phyloP scores from a whole-genome alignment of 2,329 filamentous ascomycete species.

The Colletotrichum sp. region DNA sequence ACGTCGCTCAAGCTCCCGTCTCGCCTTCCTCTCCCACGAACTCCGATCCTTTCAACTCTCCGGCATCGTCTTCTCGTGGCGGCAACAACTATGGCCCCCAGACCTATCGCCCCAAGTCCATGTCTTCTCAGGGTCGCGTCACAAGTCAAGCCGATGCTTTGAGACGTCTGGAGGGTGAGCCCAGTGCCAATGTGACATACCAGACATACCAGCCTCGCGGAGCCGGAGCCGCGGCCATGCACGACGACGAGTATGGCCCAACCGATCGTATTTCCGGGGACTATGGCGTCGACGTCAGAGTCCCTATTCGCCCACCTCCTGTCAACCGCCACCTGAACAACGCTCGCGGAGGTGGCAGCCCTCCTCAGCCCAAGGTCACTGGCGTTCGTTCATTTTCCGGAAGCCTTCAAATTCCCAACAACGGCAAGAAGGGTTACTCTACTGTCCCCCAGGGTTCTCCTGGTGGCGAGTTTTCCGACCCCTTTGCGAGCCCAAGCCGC shows the following conservation, averaged over 20 bases:
- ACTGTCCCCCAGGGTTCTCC: not conserved
- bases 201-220: constrained; percentile 9
- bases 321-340: constrained; percentile 15
- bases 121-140: not conserved
- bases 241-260: not conserved
- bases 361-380: not conserved
- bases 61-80: constrained; percentile 7
- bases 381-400: constrained; percentile 4
- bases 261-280: not conserved
- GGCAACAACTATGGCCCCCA: not conserved
- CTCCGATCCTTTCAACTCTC: constrained; percentile 4
- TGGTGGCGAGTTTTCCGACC: not conserved
- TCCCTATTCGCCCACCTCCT: not conserved
- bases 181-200: not conserved
- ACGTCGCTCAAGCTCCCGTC: constrained; percentile 8
- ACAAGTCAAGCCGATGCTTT: constrained; percentile 10
- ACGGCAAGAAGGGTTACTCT: constrained; percentile 1
- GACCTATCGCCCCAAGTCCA: constrained; percentile 18
- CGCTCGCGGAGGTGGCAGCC: not conserved
- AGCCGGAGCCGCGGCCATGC: not conserved
- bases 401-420: not conserved
- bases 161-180: constrained; percentile 14
- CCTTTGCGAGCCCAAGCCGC: constrained; percentile 8
- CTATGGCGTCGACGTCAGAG: constrained; percentile 4
- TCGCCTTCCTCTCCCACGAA: constrained; percentile 5